Conservation (phyloP, 306 rosid genomes). For the Trifolium subterraneum region DNA sequence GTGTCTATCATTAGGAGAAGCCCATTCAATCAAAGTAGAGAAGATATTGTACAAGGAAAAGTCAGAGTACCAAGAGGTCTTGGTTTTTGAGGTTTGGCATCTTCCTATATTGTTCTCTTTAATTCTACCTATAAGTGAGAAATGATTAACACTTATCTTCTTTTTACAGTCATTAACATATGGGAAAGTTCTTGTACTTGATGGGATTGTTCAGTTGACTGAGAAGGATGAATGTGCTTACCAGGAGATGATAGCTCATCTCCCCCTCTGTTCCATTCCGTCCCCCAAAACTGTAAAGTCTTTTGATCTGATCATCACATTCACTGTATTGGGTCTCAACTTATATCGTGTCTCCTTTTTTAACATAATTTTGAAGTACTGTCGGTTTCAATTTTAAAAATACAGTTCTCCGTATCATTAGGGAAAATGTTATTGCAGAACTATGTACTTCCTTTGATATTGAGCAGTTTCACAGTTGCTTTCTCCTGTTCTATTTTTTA, state of each 20-base stretch:
- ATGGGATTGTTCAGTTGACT: constrained; percentile 94
- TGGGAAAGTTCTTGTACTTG: constrained; percentile 97
- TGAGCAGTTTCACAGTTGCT: constrained; percentile 7
- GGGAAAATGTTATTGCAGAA: constrained; percentile 21
- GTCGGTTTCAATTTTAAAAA: constrained; percentile 10
- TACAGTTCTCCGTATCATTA: neutral
- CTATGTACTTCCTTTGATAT: constrained; percentile 17
- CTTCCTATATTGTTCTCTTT: constrained; percentile 39
- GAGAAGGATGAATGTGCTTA: constrained; percentile 99
- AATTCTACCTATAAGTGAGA: constrained; percentile 9
- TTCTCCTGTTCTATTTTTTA: neutral
- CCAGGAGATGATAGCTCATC: constrained; percentile 99
- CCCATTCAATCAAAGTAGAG: constrained; percentile 83
- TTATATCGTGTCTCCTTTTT: neutral
- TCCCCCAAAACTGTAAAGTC: constrained; percentile 75
- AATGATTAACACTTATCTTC: constrained; percentile 33
- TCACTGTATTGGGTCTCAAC: constrained; percentile 1
- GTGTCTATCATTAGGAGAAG: constrained; percentile 70
- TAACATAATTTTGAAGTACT: constrained; percentile 1
- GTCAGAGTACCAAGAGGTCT: constrained; percentile 89
- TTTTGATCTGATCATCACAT: constrained; percentile 25
- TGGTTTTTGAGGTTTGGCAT: constrained; percentile 82
- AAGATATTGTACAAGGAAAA: constrained; percentile 68
- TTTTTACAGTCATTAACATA: constrained; percentile 74
- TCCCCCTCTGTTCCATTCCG: constrained; percentile 93